Evolutionary conservation across 1,139 yeast species (phyloP).

Genomic region (Magnusiomyces sp.): DNA sequence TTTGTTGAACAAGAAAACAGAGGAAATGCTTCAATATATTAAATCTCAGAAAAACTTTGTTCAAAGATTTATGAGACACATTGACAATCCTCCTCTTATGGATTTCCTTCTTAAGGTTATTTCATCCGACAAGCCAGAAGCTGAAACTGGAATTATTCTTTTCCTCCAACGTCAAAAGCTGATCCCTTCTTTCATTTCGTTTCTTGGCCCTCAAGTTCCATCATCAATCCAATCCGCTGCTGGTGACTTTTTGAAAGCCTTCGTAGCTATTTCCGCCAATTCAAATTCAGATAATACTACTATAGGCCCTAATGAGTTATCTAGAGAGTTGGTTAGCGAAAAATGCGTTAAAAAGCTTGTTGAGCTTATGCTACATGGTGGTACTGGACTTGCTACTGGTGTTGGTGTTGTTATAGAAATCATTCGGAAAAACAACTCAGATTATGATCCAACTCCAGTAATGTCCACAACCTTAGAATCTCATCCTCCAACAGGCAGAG

Average conservation of each 20-base stretch:
- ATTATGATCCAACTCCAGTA: conserved; percentile 86
- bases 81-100: conserved; percentile 80
- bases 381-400: conserved; percentile 87
- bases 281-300: conserved; percentile 75
- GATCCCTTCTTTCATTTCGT: conserved; percentile 50
- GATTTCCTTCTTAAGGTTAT: conserved; percentile 71
- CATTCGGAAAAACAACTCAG: conserved; percentile 91
- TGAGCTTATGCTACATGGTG: conserved; percentile 81
- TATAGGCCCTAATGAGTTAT: conserved; percentile 92
- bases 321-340: conserved; percentile 78
- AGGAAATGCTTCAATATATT: conserved; percentile 66
- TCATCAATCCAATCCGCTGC: conserved; percentile 84
- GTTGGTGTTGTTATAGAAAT: conserved; percentile 94
- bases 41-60: conserved; percentile 58
- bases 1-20: conserved; percentile 81
- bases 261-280: conserved; percentile 91
- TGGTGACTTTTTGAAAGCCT: conserved; percentile 89
- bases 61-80: conserved; percentile 62
- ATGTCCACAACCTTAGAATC: conserved; percentile 78
- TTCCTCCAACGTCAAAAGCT: conserved; percentile 56
- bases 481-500: conserved; percentile 92
- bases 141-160: conserved; percentile 69
- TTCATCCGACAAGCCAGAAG: conserved; percentile 71
- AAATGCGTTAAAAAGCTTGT: conserved; percentile 60
- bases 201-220: conserved; percentile 48